Evolutionary conservation across 345 rosid species (phyloP), one percentile per base, ranked within the genome.

Genomic region (Citrus unshiu): DNA sequence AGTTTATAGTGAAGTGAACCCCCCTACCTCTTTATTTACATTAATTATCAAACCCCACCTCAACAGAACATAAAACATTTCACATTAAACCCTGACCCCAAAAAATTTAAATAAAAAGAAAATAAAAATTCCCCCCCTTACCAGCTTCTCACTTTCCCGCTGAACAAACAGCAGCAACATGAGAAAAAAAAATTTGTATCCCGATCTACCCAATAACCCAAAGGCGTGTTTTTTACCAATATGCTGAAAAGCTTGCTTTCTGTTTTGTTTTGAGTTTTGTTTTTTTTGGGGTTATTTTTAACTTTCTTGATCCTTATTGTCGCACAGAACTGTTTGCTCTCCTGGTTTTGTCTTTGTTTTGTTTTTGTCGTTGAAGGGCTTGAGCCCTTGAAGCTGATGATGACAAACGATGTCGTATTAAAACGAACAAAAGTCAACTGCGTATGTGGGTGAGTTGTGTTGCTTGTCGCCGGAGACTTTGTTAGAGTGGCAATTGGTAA

Each of bases 31-130:
- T 85, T 83, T 72, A 88, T 79, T 81, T 40, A 83, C 87, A 87
- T 87, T 87, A 19, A 88, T 78, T 85, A 79, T 71, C 30, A 84
- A 81, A 80, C 77, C 64, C 82, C 89, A 78, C 30, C 72, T 84
- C 79, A 77, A 70, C 84, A 76, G 35, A 82, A 85, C 77, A 37
- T 16, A 82, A 77, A 75, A 80, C 77, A 34, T 65, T 65, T 65
- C 58, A 34, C 27, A 21, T 35, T 19, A 10, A 66, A 35, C 70
- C n/a, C 51, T 46, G 18, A 16, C 19, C 18, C 5, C 30, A 25
- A 61, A 12, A 4, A 1, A 13, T 4, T 62, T 13, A 69, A 56
- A 70, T 32, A 29, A 82, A 78, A 75, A 2, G 25, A 59, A 75
- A 19, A 75, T 39, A 43, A 34, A 66, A 49, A 57, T 39, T 18